phyloP scores from a whole-genome alignment of 2,329 filamentous ascomycete species.

The Dichotomopilus funicola region DNA sequence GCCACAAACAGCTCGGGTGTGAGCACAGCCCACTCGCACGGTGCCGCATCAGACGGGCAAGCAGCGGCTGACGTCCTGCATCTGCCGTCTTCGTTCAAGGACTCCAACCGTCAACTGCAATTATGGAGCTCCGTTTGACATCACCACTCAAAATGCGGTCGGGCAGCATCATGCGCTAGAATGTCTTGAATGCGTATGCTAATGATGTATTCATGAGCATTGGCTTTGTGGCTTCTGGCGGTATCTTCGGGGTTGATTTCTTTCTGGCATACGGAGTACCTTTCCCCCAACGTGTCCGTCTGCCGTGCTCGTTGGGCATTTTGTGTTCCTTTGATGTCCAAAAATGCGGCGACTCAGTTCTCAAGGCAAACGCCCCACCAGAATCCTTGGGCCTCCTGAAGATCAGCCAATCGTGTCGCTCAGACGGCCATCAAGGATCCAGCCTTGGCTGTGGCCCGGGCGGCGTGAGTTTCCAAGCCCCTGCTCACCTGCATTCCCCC shows the following conservation, averaged over 20 bases:
- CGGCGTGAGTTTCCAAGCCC: conserved; percentile 18
- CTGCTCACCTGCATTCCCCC: conserved; percentile 17
- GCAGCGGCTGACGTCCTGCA: not conserved
- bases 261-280: too few species aligned
- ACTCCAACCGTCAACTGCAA: too few species aligned
- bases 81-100: not conserved
- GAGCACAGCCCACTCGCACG: conserved; percentile 6
- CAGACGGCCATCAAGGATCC: conserved; percentile 13
- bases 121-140: not conserved
- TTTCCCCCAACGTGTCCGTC: too few species aligned
- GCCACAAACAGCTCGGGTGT: not conserved
- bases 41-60: not conserved
- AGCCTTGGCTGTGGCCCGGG: conserved; percentile 16
- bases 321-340: not conserved
- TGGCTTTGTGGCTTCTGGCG: too few species aligned
- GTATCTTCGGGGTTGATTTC: not conserved
- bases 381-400: conserved; percentile 3
- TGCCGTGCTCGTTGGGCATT: too few species aligned
- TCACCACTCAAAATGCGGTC: not conserved
- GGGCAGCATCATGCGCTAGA: too few species aligned
- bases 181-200: too few species aligned
- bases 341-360: not conserved
- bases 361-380: conserved; percentile 13
- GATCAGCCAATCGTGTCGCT: conserved; percentile 16
- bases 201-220: too few species aligned